phyloP scores from a whole-genome alignment of 768 basidiomycete species.

The Lactarius hengduanensis region DNA sequence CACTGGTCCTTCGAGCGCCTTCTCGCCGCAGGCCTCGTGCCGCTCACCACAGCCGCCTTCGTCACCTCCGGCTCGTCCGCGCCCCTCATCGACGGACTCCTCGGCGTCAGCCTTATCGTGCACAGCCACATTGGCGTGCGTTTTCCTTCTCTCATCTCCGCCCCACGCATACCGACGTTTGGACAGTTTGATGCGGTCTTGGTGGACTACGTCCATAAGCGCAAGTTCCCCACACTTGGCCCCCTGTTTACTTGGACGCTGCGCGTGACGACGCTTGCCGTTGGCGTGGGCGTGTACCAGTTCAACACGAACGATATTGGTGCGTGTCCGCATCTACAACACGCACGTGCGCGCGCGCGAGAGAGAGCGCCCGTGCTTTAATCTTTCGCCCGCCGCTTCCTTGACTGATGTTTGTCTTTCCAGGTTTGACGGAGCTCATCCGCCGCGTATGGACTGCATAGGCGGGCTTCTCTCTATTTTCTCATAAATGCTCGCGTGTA shows the following conservation, averaged over 20 bases:
- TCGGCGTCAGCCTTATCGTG: conserved; percentile 84
- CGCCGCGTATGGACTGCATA: conserved; percentile 80
- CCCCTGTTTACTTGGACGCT: conserved; percentile 71
- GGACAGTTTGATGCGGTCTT: conserved; percentile 70
- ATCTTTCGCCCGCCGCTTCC: background rate
- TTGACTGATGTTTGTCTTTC: conserved; percentile 3
- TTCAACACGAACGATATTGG: conserved; percentile 99
- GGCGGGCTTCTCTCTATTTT: background rate
- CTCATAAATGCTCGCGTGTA: conserved; percentile 3
- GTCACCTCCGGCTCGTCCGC: conserved; percentile 72
- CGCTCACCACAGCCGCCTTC: conserved; percentile 83
- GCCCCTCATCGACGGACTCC: conserved; percentile 86
- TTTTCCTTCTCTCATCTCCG: conserved; percentile 25
- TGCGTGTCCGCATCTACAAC: conserved; percentile 39
- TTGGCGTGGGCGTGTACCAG: conserved; percentile 89
- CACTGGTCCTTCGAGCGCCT: conserved; percentile 94
- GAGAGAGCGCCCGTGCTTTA: too few relatives aligned
- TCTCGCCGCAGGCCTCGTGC: conserved; percentile 83
- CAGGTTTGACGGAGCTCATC: conserved; percentile 86
- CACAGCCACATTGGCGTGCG: conserved; percentile 94
- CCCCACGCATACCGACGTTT: background rate
- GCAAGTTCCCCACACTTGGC: conserved; percentile 89
- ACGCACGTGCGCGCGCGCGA: background rate
- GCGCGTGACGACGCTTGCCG: conserved; percentile 72
- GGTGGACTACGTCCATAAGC: conserved; percentile 88